Percentiles rank a stretch among this genome's conserved stretches.
These are phyloP conservation scores for Rhodotorula kratochvilovae DNA, from an alignment of 768 basidiomycete genomes.

Conservation along the genomic window DNA sequence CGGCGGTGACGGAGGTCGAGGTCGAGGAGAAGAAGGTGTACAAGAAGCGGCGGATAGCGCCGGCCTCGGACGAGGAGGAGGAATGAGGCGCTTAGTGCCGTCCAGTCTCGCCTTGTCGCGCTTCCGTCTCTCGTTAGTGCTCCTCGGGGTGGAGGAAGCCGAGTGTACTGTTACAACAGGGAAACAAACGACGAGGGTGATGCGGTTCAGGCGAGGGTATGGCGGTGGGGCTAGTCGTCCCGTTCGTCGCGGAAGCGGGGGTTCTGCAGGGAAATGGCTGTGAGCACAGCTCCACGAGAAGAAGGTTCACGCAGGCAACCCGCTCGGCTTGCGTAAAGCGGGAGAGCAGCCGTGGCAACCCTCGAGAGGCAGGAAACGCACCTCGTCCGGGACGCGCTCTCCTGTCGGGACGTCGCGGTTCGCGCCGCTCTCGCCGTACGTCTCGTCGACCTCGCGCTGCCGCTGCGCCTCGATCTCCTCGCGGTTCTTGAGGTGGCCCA, in stretches of 20 bases:
- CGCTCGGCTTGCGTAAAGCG: not conserved
- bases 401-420: conserved; percentile 44
- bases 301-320: too few relatives aligned
- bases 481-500: conserved; percentile 71
- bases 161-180: conserved; percentile 4
- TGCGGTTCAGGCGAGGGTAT: not conserved
- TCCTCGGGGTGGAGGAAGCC: too few relatives aligned
- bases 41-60: conserved; percentile 30
- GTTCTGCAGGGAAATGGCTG: conserved; percentile 22
- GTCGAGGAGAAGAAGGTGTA: conserved; percentile 10
- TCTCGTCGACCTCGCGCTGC: conserved; percentile 75
- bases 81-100: not conserved
- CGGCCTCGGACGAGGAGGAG: conserved; percentile 25
- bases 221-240: conserved; percentile 26
- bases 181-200: not conserved
- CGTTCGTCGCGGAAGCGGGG: conserved; percentile 42
- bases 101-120: too few relatives aligned
- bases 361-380: conserved; percentile 10
- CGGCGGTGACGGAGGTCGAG: not conserved
- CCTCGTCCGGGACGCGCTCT: conserved; percentile 40
- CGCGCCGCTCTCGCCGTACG: conserved; percentile 54
- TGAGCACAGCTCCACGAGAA: not conserved
- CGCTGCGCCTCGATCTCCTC: conserved; percentile 69
- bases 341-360: too few relatives aligned
- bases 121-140: not conserved